phyloP scores from a whole-genome alignment of 805 yeast species.

The Middelhovenomyces tepae region DNA sequence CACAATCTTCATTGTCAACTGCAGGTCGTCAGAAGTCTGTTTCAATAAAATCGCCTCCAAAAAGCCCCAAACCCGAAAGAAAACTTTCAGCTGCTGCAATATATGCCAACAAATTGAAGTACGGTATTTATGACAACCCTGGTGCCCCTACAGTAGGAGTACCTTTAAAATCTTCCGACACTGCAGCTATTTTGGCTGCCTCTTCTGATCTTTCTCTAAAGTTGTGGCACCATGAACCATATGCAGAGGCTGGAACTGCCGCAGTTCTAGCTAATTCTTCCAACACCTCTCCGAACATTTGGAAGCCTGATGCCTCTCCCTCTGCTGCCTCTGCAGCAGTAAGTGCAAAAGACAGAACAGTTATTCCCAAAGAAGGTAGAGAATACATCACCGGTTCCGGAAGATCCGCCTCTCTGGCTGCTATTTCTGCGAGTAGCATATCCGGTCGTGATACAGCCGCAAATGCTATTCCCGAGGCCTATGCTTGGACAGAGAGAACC shows the following conservation, averaged over 20 bases:
- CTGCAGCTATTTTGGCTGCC: constrained; percentile 28
- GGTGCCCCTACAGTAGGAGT: constrained; percentile 32
- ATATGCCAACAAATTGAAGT: constrained; percentile 26
- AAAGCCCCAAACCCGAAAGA: no score
- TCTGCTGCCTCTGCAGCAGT: constrained; percentile 46
- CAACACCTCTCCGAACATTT: constrained; percentile 25
- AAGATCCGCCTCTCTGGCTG: constrained; percentile 24
- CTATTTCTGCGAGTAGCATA: constrained; percentile 23
- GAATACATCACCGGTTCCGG: constrained; percentile 30
- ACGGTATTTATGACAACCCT: constrained; percentile 28
- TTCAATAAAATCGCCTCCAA: no score
- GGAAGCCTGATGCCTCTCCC: constrained; percentile 41
- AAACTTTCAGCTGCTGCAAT: constrained; percentile 24
- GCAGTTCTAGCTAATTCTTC: constrained; percentile 27
- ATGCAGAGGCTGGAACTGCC: constrained; percentile 27
- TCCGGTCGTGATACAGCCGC: constrained; percentile 27
- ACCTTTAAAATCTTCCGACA: constrained; percentile 21
- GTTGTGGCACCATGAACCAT: constrained; percentile 26
- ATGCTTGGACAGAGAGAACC: constrained; percentile 22
- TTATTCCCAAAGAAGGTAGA: constrained; percentile 17
- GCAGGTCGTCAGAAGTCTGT: no score
- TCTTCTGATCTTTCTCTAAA: constrained; percentile 25
- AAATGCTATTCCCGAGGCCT: constrained; percentile 28
- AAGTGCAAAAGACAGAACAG: constrained; percentile 29
- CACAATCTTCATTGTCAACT: no score